These are phyloP conservation scores for Trichoderma atrobrunneum DNA, from an alignment of 2,329 filamentous ascomycete genomes.

Conservation along the genomic window DNA sequence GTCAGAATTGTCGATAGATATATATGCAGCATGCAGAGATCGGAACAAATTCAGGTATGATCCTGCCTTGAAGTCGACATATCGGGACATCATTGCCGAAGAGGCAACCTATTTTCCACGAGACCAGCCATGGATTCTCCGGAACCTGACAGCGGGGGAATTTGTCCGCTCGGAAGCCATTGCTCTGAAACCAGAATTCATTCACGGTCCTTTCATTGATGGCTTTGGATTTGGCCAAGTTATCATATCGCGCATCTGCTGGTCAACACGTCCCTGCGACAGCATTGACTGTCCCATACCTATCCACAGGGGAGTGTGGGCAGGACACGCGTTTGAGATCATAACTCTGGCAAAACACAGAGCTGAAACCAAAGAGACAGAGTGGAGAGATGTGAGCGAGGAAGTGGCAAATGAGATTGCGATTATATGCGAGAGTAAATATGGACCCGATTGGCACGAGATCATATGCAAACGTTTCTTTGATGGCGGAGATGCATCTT, in stretches of 20 bases:
- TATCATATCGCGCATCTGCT: constrained; percentile 19
- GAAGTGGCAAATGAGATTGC: constrained; percentile 16
- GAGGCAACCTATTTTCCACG: not conserved
- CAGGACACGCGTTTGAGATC: constrained; percentile 21
- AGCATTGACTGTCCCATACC: not conserved
- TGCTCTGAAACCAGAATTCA: constrained; percentile 11
- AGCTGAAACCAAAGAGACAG: not conserved
- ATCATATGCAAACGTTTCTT: not conserved
- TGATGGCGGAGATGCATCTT: not conserved
- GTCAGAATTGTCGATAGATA: not conserved
- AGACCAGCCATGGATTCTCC: constrained; percentile 19
- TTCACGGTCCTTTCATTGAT: constrained; percentile 14
- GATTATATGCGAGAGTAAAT: not conserved
- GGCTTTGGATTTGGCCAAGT: constrained; percentile 18
- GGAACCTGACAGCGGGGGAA: constrained; percentile 14
- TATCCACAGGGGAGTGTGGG: constrained; percentile 18
- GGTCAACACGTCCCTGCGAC: not conserved
- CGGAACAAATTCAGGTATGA: not conserved
- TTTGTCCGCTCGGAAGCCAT: constrained; percentile 20
- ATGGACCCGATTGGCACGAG: not conserved
- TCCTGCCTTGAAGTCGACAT: not conserved
- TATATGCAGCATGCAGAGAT: not conserved
- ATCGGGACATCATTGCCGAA: not conserved
- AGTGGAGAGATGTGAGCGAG: constrained; percentile 14
- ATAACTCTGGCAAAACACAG: not conserved